These are phyloP conservation scores for Vararia minispora DNA, from an alignment of 768 basidiomycete species.

Conservation along the genomic window DNA sequence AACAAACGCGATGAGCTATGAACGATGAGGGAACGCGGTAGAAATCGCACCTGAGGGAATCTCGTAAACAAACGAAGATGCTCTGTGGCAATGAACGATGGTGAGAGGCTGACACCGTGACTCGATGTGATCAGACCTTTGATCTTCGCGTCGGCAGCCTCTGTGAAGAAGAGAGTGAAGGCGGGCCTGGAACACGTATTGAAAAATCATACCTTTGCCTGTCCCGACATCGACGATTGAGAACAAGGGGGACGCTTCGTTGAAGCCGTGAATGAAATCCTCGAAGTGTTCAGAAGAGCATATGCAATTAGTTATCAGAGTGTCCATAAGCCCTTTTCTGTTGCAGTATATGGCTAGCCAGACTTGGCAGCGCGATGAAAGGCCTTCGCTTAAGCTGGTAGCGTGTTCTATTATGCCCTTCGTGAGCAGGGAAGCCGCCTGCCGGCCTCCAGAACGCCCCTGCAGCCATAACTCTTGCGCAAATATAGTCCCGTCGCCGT, in stretches of 20 bases:
- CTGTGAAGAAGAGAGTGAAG: too few relatives aligned
- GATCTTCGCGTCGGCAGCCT: constrained; percentile 32
- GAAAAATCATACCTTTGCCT: too few relatives aligned
- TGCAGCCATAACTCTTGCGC: constrained; percentile 20
- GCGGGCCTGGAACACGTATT: too few relatives aligned
- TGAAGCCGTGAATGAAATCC: constrained; percentile 27
- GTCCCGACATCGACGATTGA: constrained; percentile 30
- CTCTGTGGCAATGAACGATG: constrained; percentile 15
- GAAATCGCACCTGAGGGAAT: too few relatives aligned
- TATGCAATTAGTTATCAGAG: constrained; percentile 17
- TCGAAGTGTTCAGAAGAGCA: constrained; percentile 27
- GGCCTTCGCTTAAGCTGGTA: constrained; percentile 16
- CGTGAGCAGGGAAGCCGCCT: constrained; percentile 25
- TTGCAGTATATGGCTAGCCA: constrained; percentile 30
- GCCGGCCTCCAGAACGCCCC: constrained; percentile 25
- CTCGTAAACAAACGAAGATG: constrained; percentile 52
- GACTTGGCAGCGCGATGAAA: constrained; percentile 20
- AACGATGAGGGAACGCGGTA: too few relatives aligned
- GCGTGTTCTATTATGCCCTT: constrained; percentile 25
- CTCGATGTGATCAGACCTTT: constrained; percentile 19
- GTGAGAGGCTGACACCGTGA: neutral
- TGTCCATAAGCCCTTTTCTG: constrained; percentile 24
- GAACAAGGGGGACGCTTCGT: constrained; percentile 29
- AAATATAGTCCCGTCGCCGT: constrained; percentile 32
- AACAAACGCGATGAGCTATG: too few relatives aligned